Conservation (phyloP, 768 basidiomycete species). For the Lentinula boryana region DNA sequence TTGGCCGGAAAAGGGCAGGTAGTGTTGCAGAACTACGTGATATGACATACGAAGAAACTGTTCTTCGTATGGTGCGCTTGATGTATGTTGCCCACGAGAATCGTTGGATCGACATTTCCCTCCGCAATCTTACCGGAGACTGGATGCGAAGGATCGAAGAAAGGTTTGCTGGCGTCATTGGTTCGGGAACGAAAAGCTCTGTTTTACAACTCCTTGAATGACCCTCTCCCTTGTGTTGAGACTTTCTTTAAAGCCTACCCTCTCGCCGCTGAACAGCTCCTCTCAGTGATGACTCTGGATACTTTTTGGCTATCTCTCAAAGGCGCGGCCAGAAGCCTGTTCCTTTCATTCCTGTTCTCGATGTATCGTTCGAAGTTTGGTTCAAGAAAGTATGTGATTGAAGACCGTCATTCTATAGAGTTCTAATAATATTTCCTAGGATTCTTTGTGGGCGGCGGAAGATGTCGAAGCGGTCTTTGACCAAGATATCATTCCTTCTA, state of each 20-base stretch:
- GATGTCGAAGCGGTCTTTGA: conserved; percentile 99
- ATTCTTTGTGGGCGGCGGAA: conserved; percentile 96
- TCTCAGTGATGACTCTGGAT: conserved; percentile 90
- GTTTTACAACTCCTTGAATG: conserved; percentile 71
- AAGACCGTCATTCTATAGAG: not conserved
- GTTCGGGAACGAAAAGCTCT: conserved; percentile 70
- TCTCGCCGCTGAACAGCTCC: conserved; percentile 74
- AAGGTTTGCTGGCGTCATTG: conserved; percentile 88
- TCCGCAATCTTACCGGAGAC: conserved; percentile 93
- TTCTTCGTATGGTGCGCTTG: conserved; percentile 83
- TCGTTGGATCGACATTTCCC: conserved; percentile 89
- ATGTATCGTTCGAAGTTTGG: conserved; percentile 94
- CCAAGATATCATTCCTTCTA: conserved; percentile 80
- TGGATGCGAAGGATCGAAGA: conserved; percentile 96
- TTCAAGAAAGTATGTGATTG: conserved; percentile 82
- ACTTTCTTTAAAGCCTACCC: conserved; percentile 85
- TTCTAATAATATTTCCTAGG: conserved; percentile 37
- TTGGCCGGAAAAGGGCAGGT: too few species aligned
- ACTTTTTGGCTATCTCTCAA: conserved; percentile 94
- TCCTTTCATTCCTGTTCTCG: conserved; percentile 95
- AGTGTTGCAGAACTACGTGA: conserved; percentile 84
- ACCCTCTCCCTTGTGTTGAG: conserved; percentile 71
- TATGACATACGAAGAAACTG: conserved; percentile 98
- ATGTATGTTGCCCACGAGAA: conserved; percentile 92
- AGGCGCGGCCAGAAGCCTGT: conserved; percentile 97